A percentile compares a stretch with the other conserved stretches of the same genome.
phyloP scores from a whole-genome alignment of 2,329 filamentous ascomycete genomes.

The Fonsecaea nubica region DNA sequence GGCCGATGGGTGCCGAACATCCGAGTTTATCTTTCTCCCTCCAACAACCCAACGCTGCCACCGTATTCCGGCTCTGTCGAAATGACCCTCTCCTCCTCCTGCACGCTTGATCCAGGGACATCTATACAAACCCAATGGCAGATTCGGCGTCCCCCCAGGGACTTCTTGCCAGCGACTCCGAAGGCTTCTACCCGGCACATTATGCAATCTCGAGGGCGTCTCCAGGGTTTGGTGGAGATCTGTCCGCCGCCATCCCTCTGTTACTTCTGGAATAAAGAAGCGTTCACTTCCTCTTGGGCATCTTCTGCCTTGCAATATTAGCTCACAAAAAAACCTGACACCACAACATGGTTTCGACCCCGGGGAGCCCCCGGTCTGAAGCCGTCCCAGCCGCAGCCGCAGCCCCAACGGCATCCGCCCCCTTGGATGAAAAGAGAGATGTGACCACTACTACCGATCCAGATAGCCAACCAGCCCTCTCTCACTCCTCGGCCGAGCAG shows the following conservation, averaged over 20 bases:
- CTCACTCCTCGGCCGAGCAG: conserved; percentile 40
- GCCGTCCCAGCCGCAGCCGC: neutral
- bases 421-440: conserved; percentile 5
- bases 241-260: neutral
- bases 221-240: neutral
- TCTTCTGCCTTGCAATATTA: neutral
- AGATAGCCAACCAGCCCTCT: neutral
- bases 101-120: neutral
- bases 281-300: neutral
- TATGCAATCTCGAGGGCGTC: neutral
- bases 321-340: neutral
- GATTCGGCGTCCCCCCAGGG: neutral
- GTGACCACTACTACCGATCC: neutral
- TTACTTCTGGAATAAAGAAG: neutral
- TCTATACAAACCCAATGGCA: neutral
- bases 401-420: neutral
- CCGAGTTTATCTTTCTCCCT: neutral
- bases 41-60: no score
- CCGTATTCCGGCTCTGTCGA: neutral
- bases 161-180: neutral
- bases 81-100: neutral
- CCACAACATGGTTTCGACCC: neutral
- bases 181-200: neutral
- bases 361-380: neutral
- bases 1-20: neutral